phyloP scores from a whole-genome alignment of 2,329 filamentous ascomycete genomes.

The Ophiostoma tasmaniense region DNA sequence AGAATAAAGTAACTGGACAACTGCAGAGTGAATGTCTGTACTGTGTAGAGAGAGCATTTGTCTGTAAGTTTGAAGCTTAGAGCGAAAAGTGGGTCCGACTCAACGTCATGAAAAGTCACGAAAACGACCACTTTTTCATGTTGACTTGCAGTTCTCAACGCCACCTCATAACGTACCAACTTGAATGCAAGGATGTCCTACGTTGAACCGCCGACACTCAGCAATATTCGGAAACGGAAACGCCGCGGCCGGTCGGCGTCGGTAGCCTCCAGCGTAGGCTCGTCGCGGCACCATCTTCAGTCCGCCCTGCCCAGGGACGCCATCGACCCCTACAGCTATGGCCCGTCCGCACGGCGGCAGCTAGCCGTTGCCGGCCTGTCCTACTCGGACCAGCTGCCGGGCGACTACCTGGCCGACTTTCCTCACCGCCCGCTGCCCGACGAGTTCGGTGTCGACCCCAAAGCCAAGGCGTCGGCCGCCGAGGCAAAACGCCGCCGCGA shows the following conservation, averaged over 20 bases:
- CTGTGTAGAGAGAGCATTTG: neutral
- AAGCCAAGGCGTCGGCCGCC: conserved; percentile 13
- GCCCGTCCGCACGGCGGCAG: conserved; percentile 43
- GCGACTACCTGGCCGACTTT: conserved; percentile 34
- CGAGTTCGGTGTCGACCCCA: conserved; percentile 14
- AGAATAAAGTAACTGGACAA: neutral
- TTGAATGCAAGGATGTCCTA: conserved; percentile 15
- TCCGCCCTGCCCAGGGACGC: conserved; percentile 26
- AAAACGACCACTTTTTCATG: neutral
- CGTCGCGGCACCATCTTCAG: conserved; percentile 12
- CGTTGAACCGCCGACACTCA: conserved; percentile 19
- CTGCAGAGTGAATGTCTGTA: neutral
- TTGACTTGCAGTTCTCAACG: neutral
- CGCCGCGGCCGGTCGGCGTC: conserved; percentile 22
- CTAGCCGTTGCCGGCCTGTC: conserved; percentile 45
- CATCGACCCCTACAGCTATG: conserved; percentile 50
- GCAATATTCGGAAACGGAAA: conserved; percentile 29
- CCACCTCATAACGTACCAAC: neutral
- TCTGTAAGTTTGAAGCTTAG: neutral
- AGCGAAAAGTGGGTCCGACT: neutral
- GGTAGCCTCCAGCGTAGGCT: conserved; percentile 16
- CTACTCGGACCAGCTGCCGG: conserved; percentile 37
- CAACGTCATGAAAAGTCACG: neutral
- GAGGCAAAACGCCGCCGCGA: conserved; percentile 3
- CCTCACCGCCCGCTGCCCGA: conserved; percentile 40